Base-by-base conservation (phyloP, 2,329 filamentous ascomycete species). In the Albophoma yamanashiensis region DNA sequence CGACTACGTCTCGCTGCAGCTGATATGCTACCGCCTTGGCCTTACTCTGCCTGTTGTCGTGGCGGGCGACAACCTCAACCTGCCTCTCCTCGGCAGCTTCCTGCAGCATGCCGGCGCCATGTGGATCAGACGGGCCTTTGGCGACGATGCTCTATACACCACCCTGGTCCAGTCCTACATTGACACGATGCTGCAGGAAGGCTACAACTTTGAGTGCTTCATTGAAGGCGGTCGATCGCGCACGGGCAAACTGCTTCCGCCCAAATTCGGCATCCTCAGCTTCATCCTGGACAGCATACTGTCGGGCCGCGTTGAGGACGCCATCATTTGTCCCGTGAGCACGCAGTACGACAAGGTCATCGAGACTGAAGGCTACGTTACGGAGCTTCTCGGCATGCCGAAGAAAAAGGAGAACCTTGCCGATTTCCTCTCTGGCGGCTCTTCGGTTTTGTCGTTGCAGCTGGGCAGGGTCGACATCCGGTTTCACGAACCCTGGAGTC, bases 261-360 rank as follows among this genome's bases (percentile, higher is more conserved):
- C 94, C 0, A 97, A 97, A 70, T 97, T 97, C 65, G 94, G 94
- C 12, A 97, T 99, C 61, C 77, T 99, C 36, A 90, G 86, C 68
- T 99, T 97, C 67, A 83, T 97, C 45, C 77, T 99, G 22, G 94
- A 99, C 66, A 95, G 91, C 66, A 81, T 99, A 17, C 77, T 97
- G 7, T 95, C 91, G 0, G 92, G 92, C 0, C 83, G 92, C 8
- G 92, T 96, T 0, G 81, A 95, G 55, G 94, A 99, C 73, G 88
- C 91, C 39, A 89, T 97, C 50, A 91, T 99, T 58, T 96, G 93
- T 67, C 94, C 94, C 0, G 94, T 99, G 55, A 95, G 90, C 72
- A 97, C 92, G 0, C 94, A 99, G 71, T 99, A 99, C 70, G 94
- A 99, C 79, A 99, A 97, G 71, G 94, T 99, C 60, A 95, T 99